Base-by-base conservation (phyloP, 1,139 yeast species). In the Nakaseomyces nivariensis region DNA sequence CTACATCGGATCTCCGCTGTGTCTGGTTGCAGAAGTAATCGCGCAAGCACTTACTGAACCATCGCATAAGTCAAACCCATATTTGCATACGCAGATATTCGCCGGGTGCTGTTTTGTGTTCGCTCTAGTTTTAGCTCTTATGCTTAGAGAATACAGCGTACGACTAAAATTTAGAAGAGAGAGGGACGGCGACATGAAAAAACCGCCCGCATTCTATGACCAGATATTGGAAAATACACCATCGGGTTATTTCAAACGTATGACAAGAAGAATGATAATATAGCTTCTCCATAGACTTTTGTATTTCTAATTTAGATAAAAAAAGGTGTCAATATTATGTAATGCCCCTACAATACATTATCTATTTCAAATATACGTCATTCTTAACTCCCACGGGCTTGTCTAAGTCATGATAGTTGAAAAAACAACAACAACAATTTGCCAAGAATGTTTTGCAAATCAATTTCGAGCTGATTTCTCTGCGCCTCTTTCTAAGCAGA, bases 31-130 rank as follows among this genome's bases (percentile, higher is more conserved):
- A 24, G 81, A 78, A 60, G 76, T 76, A 3, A 73, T 78, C 51
- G 82, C 79, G 0, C 71, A 80, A 52, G 70, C 79, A 1, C 61
- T 81, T 51, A 70, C 72, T 27, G 66, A 69, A 33, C 48, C 54
- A n/a, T 40, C 46, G 55, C 7, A 53, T 54, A 9, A 54, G 58
- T 42, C 29, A 54, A 71, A 69, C 45, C 86, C 85, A 0, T 82
- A 72, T 55, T 60, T 79, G 9, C 73, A 79, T 59, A 72, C 84
- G 10, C 88, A 82, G 58, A 74, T 82, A 0, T 79, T 81, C 58
- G 76, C 79, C 9, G 86, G 85, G 1, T 59, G 69, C 33, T 66
- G 76, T 45, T 76, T 75, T 53, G 54, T 76, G 13, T 69, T 66
- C 6, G 72, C 75, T 5, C 58, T 63, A 22, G 3, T 63, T 11